Conservation (phyloP, 2,329 filamentous ascomycete species). For the Clarireedia hainanense region DNA sequence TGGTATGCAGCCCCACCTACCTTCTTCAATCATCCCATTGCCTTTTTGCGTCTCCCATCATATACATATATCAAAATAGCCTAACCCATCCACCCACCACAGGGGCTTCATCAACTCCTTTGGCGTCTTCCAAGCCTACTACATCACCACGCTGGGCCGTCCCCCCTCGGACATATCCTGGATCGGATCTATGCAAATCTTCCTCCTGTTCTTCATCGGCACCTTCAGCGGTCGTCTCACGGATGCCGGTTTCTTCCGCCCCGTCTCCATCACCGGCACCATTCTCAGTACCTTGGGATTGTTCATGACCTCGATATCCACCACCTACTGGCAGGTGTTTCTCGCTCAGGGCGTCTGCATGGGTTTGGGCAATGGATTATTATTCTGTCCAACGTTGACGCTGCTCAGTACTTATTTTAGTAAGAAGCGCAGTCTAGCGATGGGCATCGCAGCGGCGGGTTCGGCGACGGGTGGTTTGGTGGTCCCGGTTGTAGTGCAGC, state of each 20-base stretch:
- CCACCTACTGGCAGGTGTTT: conserved; percentile 36
- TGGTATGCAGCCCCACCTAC: conserved; percentile 12
- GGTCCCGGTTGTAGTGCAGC: conserved; percentile 36
- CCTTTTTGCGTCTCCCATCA: neutral
- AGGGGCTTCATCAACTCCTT: conserved; percentile 33
- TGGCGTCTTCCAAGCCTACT: conserved; percentile 39
- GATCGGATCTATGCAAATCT: conserved; percentile 39
- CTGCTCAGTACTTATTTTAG: conserved; percentile 36
- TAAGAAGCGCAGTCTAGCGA: conserved; percentile 31
- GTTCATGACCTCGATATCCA: conserved; percentile 34
- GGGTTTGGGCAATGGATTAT: conserved; percentile 35
- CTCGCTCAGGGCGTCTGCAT: conserved; percentile 36
- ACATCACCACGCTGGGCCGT: conserved; percentile 28
- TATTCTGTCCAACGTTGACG: conserved; percentile 34
- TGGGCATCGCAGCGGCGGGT: conserved; percentile 32
- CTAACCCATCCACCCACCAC: conserved; percentile 13
- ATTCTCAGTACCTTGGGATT: conserved; percentile 32
- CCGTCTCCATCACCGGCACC: conserved; percentile 18
- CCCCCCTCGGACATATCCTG: conserved; percentile 35
- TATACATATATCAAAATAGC: neutral
- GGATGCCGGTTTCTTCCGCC: conserved; percentile 34
- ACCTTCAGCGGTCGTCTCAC: conserved; percentile 33
- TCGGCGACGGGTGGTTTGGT: conserved; percentile 35
- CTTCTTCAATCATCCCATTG: neutral
- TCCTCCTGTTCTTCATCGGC: conserved; percentile 35